Percentiles rank a stretch among this genome's conserved stretches.
These are phyloP conservation scores for Globisporangium lucens DNA, from an alignment of 352 stramenopile species.

Conservation along the genomic window DNA sequence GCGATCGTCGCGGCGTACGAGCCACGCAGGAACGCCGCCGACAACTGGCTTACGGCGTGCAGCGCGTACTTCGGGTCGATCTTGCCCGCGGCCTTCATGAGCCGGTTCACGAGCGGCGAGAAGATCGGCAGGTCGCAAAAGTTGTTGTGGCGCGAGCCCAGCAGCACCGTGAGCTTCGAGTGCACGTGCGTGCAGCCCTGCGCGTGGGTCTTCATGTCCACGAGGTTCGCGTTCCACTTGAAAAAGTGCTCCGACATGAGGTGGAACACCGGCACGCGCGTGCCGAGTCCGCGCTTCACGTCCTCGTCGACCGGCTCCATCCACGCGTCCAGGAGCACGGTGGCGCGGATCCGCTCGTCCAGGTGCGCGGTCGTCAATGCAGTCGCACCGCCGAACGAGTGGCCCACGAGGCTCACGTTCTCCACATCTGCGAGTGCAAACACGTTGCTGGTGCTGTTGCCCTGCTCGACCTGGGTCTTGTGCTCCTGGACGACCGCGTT, in stretches of 20 bases:
- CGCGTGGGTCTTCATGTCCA: slow-evolving; percentile 37
- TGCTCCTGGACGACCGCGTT: slow-evolving; percentile 28
- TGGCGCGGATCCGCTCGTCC: slow-evolving; percentile 41
- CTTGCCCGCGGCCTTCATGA: slow-evolving; percentile 43
- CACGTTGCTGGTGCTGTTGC: slow-evolving; percentile 18
- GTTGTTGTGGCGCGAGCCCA: slow-evolving; percentile 60
- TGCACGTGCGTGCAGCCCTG: slow-evolving; percentile 33
- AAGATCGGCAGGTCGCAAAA: slow-evolving; percentile 71
- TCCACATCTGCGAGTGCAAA: slow-evolving; percentile 31
- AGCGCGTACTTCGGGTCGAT: slow-evolving; percentile 51
- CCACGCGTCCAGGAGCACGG: slow-evolving; percentile 62
- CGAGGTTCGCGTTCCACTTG: slow-evolving; percentile 48
- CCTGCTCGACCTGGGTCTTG: background rate
- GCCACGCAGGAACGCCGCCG: slow-evolving; percentile 42
- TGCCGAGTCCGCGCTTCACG: slow-evolving; percentile 33
- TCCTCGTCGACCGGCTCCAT: slow-evolving; percentile 56
- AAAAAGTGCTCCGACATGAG: slow-evolving; percentile 64
- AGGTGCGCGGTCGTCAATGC: slow-evolving; percentile 45
- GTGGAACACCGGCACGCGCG: slow-evolving; percentile 44
- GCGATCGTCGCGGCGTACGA: slow-evolving; percentile 25
- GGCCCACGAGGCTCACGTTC: slow-evolving; percentile 41
- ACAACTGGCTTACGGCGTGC: slow-evolving; percentile 37
- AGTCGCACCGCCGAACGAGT: slow-evolving; percentile 67
- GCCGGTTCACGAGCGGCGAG: slow-evolving; percentile 46
- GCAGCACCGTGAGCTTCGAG: slow-evolving; percentile 38